Conservation (phyloP, 805 yeast species). For the Yamadazyma sp. region DNA sequence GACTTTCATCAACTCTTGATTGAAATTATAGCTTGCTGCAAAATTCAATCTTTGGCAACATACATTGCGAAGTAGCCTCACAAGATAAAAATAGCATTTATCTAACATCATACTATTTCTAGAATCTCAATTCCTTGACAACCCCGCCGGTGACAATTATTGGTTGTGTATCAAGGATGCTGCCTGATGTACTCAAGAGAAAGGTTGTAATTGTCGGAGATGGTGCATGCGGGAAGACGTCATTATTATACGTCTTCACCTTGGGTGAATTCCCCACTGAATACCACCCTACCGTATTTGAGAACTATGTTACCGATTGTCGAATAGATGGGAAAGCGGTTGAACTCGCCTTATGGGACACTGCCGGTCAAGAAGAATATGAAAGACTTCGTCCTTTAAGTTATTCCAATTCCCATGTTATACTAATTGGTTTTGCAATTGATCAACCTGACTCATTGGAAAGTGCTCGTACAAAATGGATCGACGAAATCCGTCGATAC, state of each 20-base stretch:
- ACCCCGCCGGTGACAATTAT: background rate
- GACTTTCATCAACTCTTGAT: too few species aligned
- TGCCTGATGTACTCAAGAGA: conserved; percentile 32
- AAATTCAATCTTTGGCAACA: too few species aligned
- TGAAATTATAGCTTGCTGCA: too few species aligned
- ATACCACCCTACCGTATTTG: conserved; percentile 92
- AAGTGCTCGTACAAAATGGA: conserved; percentile 86
- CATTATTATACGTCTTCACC: conserved; percentile 86
- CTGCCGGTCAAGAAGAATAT: conserved; percentile 96
- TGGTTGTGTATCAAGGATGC: conserved; percentile 4
- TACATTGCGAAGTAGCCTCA: too few species aligned
- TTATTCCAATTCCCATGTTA: conserved; percentile 83
- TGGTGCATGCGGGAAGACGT: conserved; percentile 94
- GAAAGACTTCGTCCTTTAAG: conserved; percentile 87
- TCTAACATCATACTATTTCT: background rate
- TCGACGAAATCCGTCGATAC: conserved; percentile 73
- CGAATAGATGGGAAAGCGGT: conserved; percentile 92
- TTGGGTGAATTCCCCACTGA: conserved; percentile 91
- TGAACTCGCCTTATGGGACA: conserved; percentile 88
- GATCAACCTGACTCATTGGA: conserved; percentile 82
- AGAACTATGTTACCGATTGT: conserved; percentile 91
- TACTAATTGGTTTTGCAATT: conserved; percentile 81
- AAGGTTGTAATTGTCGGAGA: conserved; percentile 91
- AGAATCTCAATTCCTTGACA: background rate
- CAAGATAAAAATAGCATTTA: conserved; percentile 1